Evolutionary conservation across 2,329 filamentous ascomycete species (phyloP).

Genomic region (Aspergillus caelatus): DNA sequence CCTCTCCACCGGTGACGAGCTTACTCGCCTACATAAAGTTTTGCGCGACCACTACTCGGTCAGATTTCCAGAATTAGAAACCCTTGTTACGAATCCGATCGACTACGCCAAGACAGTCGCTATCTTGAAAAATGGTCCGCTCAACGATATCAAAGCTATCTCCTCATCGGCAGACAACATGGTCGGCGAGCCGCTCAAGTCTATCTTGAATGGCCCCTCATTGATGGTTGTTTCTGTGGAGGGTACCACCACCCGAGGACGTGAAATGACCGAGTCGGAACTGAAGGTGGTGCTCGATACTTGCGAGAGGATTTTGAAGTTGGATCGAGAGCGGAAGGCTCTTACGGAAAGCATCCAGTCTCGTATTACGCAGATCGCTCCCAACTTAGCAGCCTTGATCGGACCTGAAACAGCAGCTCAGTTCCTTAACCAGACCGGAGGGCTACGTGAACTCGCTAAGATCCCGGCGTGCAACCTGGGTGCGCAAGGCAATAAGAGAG

Average conservation of each 20-base stretch:
- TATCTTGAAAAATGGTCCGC: slow-evolving; percentile 87
- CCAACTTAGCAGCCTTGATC: slow-evolving; percentile 87
- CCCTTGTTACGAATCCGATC: slow-evolving; percentile 84
- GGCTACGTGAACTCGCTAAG: slow-evolving; percentile 83
- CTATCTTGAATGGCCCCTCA: slow-evolving; percentile 82
- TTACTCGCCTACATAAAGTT: slow-evolving; percentile 92
- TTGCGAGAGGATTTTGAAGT: slow-evolving; percentile 83
- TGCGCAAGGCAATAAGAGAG: slow-evolving; percentile 87
- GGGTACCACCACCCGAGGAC: slow-evolving; percentile 84
- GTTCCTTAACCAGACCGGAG: slow-evolving; percentile 92
- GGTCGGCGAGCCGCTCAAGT: slow-evolving; percentile 72
- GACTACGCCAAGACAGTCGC: slow-evolving; percentile 95
- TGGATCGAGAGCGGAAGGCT: slow-evolving; percentile 83
- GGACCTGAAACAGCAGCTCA: slow-evolving; percentile 93
- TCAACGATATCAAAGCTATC: slow-evolving; percentile 82
- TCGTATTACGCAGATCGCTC: slow-evolving; percentile 93
- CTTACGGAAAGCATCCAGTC: slow-evolving; percentile 95
- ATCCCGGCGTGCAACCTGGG: slow-evolving; percentile 92
- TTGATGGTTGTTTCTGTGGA: slow-evolving; percentile 96
- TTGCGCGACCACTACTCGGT: slow-evolving; percentile 94
- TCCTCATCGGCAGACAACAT: slow-evolving; percentile 78
- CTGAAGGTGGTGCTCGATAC: slow-evolving; percentile 73
- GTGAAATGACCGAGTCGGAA: slow-evolving; percentile 73
- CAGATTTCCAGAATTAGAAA: slow-evolving; percentile 90
- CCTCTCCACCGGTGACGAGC: slow-evolving; percentile 89